phyloP scores from a whole-genome alignment of 148 eudicot genomes.

The Fagopyrum homotropicum region DNA sequence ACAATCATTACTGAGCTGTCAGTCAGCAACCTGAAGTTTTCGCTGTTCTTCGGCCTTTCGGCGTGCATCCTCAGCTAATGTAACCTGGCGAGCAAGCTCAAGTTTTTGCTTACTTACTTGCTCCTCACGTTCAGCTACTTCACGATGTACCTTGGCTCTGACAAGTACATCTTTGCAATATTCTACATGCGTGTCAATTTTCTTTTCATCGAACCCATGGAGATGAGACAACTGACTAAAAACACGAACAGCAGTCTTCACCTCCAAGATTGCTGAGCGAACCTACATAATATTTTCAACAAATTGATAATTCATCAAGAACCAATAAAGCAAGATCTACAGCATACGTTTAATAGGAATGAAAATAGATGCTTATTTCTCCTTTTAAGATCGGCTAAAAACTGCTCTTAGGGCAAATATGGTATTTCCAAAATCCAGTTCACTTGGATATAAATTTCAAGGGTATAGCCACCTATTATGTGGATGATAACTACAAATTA shows the following conservation, averaged over 20 bases:
- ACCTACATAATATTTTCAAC: conserved; percentile 34
- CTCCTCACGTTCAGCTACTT: conserved; percentile 93
- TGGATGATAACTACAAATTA: conserved; percentile 3
- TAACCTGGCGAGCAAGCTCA: conserved; percentile 83
- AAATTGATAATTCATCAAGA: not conserved
- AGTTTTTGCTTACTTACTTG: conserved; percentile 62
- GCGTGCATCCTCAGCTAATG: conserved; percentile 82
- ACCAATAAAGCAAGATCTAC: not conserved
- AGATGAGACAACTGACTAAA: conserved; percentile 83
- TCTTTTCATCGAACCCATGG: conserved; percentile 97
- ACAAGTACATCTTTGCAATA: conserved; percentile 88
- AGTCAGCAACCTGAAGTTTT: conserved; percentile 58
- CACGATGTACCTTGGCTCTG: conserved; percentile 77
- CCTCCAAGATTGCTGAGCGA: conserved; percentile 80
- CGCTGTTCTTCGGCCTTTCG: conserved; percentile 91
- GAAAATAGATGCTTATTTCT: not conserved
- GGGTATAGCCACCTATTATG: not conserved
- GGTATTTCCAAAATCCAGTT: not conserved
- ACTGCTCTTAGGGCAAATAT: not conserved
- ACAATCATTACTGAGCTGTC: conserved; percentile 5
- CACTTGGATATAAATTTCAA: not conserved
- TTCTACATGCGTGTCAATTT: conserved; percentile 91
- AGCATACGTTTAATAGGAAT: not conserved
- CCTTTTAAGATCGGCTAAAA: not conserved
- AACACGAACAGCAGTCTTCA: conserved; percentile 78